Evolutionary conservation across 805 yeast species (phyloP).

Genomic region (Yarrowia deformans): DNA sequence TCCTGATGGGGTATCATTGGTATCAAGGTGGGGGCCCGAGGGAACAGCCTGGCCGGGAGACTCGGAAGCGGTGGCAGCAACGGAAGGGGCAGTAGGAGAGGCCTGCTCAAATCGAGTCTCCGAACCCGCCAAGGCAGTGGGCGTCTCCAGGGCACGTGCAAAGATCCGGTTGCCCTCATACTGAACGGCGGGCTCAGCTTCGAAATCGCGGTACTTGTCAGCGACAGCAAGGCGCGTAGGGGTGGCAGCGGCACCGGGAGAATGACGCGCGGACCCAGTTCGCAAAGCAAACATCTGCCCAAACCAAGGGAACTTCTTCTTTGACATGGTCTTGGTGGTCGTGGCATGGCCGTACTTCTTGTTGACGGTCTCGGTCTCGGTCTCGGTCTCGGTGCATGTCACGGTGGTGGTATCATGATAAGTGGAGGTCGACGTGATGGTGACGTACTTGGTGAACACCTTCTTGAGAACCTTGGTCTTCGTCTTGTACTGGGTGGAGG

Average conservation of each 20-base stretch:
- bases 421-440: constrained; percentile 1
- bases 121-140: constrained; percentile 4
- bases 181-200: constrained; percentile 5
- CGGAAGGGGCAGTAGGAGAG: neutral
- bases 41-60: neutral
- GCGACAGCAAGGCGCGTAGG: constrained; percentile 1
- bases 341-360: constrained; percentile 12
- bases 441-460: constrained; percentile 24
- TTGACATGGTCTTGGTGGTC: constrained; percentile 23
- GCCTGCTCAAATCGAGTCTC: constrained; percentile 2
- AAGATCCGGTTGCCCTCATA: constrained; percentile 1
- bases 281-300: constrained; percentile 19
- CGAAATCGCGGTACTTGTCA: constrained; percentile 22
- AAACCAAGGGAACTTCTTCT: constrained; percentile 35
- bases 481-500: constrained; percentile 23
- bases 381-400: constrained; percentile 12
- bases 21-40: neutral
- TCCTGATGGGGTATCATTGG: constrained; percentile 31
- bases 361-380: constrained; percentile 20
- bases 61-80: neutral
- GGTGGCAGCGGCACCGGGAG: constrained; percentile 21
- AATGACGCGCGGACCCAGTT: neutral
- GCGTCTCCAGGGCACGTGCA: neutral
- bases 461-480: constrained; percentile 25
- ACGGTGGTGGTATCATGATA: constrained; percentile 4